A percentile compares a stretch with the other conserved stretches of the same genome.
phyloP scores from a whole-genome alignment of 2,329 filamentous ascomycete species.

The Ceratocystis variospora region DNA sequence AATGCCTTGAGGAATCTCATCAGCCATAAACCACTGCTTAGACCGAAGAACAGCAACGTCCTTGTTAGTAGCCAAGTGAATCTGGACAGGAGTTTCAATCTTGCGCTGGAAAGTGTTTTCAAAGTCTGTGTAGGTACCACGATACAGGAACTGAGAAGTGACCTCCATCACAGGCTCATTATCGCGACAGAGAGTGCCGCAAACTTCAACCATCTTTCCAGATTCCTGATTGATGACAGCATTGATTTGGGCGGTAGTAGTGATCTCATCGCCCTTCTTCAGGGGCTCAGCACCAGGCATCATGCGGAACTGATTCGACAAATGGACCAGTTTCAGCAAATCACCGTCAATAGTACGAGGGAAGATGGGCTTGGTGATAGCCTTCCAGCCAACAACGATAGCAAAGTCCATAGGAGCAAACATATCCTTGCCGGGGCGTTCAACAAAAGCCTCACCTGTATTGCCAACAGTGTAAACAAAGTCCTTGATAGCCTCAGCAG shows the following conservation, averaged over 20 bases:
- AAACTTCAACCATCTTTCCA: conserved; percentile 99
- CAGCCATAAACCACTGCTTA: conserved; percentile 94
- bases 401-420: conserved; percentile 98
- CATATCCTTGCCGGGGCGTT: conserved; percentile 83
- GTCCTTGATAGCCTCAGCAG: conserved; percentile 86
- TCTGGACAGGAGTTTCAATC: conserved; percentile 84
- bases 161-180: conserved; percentile 90
- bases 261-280: conserved; percentile 86
- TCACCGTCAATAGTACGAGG: conserved; percentile 92
- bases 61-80: conserved; percentile 74
- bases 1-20: conserved; percentile 53
- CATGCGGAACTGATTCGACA: conserved; percentile 98
- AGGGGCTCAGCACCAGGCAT: conserved; percentile 85
- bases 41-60: conserved; percentile 88
- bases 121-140: conserved; percentile 80
- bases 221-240: conserved; percentile 96
- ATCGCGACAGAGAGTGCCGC: conserved; percentile 80
- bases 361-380: conserved; percentile 98
- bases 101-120: conserved; percentile 99
- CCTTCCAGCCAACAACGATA: conserved; percentile 97
- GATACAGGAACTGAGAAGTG: conserved; percentile 94
- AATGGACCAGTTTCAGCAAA: conserved; percentile 84
- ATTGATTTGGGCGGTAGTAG: conserved; percentile 90
- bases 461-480: conserved; percentile 99
- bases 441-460: conserved; percentile 92